phyloP scores from a whole-genome alignment of 192 early-diverging fungal genomes.

The Irineochytrium annulatum region DNA sequence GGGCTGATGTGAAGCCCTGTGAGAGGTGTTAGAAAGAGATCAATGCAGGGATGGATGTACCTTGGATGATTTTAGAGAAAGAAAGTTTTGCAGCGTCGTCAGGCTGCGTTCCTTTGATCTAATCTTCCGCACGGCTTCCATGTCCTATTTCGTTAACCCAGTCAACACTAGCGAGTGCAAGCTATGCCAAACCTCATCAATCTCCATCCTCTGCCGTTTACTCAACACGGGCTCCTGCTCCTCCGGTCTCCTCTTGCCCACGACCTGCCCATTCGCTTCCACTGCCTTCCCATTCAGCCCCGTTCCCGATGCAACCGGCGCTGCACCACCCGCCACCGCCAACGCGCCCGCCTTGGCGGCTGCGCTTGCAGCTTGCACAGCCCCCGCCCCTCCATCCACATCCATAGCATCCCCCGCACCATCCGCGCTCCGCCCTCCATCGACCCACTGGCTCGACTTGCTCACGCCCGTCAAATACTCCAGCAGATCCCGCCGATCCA shows the following conservation, averaged over 20 bases:
- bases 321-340: too few species aligned
- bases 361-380: too few species aligned
- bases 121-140: neutral
- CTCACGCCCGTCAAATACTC: conserved; percentile 65
- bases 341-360: too few species aligned
- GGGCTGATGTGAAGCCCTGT: conserved; percentile 9
- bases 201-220: too few species aligned
- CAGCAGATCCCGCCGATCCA: conserved; percentile 66
- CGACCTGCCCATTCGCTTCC: too few species aligned
- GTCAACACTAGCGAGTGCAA: too few species aligned
- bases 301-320: too few species aligned
- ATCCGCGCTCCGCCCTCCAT: neutral
- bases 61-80: conserved; percentile 15
- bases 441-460: conserved; percentile 1
- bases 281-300: too few species aligned
- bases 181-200: too few species aligned
- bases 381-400: neutral
- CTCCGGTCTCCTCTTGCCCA: too few species aligned
- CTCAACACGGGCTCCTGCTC: too few species aligned
- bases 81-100: conserved; percentile 12
- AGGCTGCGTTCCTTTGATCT: conserved; percentile 8
- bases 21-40: neutral
- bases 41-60: neutral
- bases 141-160: too few species aligned
- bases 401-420: neutral